A percentile compares a stretch with the other conserved stretches of the same genome.
Evolutionary conservation across 257 asterid genomes (phyloP).

Genomic region (Voacanga thouarsii): DNA sequence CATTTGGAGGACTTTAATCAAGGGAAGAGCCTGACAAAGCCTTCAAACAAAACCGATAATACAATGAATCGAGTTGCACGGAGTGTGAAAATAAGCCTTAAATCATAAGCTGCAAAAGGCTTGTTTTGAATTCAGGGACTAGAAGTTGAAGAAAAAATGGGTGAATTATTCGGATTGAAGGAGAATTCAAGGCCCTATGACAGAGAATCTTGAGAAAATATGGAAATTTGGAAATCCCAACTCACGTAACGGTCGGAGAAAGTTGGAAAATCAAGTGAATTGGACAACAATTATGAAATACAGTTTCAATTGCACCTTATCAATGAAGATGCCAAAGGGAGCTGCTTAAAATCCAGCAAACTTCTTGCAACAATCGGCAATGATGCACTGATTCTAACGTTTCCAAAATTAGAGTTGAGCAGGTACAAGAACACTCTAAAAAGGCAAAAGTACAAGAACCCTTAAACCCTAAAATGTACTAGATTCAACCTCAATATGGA

Average conservation of each 20-base stretch:
- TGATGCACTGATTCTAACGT: slow-evolving; percentile 19
- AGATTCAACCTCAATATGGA: slow-evolving; percentile 15
- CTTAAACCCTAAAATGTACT: slow-evolving; percentile 21
- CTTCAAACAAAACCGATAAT: not conserved
- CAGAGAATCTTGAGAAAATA: not conserved
- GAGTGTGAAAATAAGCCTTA: not conserved
- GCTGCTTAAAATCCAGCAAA: slow-evolving; percentile 7
- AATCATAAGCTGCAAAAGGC: too few relatives aligned
- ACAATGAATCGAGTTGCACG: too few relatives aligned
- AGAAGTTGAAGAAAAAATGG: not conserved
- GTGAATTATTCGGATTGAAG: not conserved
- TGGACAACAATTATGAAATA: not conserved
- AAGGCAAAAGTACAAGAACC: not conserved
- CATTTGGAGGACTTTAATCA: slow-evolving; percentile 29
- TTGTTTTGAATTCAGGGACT: not conserved
- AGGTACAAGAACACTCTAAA: not conserved
- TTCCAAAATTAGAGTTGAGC: slow-evolving; percentile 9
- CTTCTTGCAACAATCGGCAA: slow-evolving; percentile 10
- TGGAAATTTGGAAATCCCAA: not conserved
- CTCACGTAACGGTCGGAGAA: not conserved
- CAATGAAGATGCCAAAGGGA: slow-evolving; percentile 11
- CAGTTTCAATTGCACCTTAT: not conserved
- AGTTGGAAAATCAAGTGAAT: not conserved
- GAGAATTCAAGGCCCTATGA: not conserved
- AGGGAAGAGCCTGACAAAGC: not conserved